Evolutionary conservation across 2,329 filamentous ascomycete species (phyloP), one percentile per base, ranked within the genome.

Genomic region (Fusarium cyanostomum): DNA sequence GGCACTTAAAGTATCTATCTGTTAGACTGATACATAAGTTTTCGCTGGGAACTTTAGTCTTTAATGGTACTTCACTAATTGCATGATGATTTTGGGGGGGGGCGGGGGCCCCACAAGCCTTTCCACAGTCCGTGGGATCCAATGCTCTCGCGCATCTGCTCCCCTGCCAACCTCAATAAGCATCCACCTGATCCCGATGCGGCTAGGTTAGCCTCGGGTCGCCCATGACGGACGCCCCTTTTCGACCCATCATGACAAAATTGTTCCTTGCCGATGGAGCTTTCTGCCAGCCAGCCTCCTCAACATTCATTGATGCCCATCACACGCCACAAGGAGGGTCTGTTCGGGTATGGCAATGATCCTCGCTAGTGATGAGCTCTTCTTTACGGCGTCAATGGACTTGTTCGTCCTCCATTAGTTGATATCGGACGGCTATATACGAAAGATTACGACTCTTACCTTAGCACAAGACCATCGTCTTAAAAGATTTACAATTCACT

Each of bases 101-200:
- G n/a, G n/a, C n/a, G n/a, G n/a, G n/a, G n/a, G n/a, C n/a, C n/a
- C n/a, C n/a, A n/a, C n/a, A n/a, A n/a, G n/a, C n/a, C n/a, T n/a
- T n/a, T n/a, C n/a, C n/a, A n/a, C n/a, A n/a, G n/a, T n/a, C n/a
- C n/a, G n/a, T n/a, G n/a, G n/a, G n/a, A n/a, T n/a, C n/a, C n/a
- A n/a, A n/a, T n/a, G n/a, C n/a, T n/a, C n/a, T n/a, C n/a, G n/a
- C 37, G 21, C 35, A 15, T 42, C 50, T 52, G 49, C 49, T 48
- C 41, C 62, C 62, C 45, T 62, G 53, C 41, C 62, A 59, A 66
- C 53, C 39, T 28, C 35, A 31, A 55, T 54, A 30, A 39, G 42
- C 48, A 26, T 44, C 42, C 38, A 50, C 35, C 39, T 35, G 16
- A n/a, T 28, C 62, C 52, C 54, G 42, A 67, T 66, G n/a, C 21